Percentiles rank a stretch among this genome's conserved stretches.
Conservation (phyloP, 2,329 filamentous ascomycete genomes). For the Fusarium hostae region DNA sequence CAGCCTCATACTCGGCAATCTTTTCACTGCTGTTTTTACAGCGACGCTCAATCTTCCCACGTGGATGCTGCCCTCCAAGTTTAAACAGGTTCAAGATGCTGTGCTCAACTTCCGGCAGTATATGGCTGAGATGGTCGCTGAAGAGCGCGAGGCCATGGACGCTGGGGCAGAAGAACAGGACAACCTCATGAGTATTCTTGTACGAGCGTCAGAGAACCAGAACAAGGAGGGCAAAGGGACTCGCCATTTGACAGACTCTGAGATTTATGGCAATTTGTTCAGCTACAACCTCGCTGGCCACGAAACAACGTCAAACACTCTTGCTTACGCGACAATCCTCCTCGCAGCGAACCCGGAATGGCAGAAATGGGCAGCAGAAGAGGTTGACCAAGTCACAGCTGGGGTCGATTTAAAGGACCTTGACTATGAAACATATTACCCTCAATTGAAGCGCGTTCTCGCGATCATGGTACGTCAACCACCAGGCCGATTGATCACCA, state of each 20-base stretch:
- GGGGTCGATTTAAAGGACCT: conserved; percentile 19
- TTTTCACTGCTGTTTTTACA: conserved; percentile 32
- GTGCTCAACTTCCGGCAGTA: conserved; percentile 33
- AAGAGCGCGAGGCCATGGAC: conserved; percentile 28
- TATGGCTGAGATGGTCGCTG: conserved; percentile 33
- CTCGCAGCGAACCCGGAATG: conserved; percentile 57
- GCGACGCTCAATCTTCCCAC: conserved; percentile 25
- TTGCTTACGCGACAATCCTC: conserved; percentile 56
- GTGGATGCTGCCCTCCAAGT: conserved; percentile 28
- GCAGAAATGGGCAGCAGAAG: conserved; percentile 58
- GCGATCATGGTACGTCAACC: conserved; percentile 27
- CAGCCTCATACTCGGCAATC: conserved; percentile 27
- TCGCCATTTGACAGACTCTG: conserved; percentile 49
- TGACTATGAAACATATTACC: conserved; percentile 37
- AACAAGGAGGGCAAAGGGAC: conserved; percentile 15
- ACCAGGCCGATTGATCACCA: not conserved
- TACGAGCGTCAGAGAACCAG: conserved; percentile 32
- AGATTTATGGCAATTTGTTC: conserved; percentile 62
- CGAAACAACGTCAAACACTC: conserved; percentile 60
- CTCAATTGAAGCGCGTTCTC: conserved; percentile 33
- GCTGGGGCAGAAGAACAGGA: conserved; percentile 16
- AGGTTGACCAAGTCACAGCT: conserved; percentile 39
- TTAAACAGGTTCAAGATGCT: conserved; percentile 30
- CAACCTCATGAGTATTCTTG: conserved; percentile 37
- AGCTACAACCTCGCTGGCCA: conserved; percentile 62